Percentiles rank a stretch among this genome's conserved stretches.
Conservation (phyloP, 306 rosid species). For the Astragalus membranaceus region DNA sequence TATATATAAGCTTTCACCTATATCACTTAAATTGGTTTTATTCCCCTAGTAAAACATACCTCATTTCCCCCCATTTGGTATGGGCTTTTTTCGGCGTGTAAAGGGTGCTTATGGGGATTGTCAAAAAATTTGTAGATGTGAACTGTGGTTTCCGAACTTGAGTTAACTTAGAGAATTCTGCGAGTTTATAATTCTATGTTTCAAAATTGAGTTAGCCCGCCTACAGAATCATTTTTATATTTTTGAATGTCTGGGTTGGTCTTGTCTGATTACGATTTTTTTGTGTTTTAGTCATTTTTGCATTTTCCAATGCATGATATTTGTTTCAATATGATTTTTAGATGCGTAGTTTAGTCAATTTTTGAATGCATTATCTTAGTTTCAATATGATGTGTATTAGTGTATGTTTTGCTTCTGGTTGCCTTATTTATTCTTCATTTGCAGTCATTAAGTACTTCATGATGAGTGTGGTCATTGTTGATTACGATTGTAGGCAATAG, state of each 20-base stretch:
- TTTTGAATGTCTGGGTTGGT: background rate
- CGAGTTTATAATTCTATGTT: background rate
- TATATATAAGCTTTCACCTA: background rate
- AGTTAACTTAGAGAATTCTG: background rate
- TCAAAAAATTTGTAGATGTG: background rate
- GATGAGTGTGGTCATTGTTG: slow-evolving; percentile 1
- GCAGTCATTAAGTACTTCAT: slow-evolving; percentile 12
- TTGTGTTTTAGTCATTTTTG: background rate
- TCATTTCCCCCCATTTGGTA: background rate
- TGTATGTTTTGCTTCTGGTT: background rate
- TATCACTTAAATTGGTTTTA: background rate
- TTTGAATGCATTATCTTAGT: slow-evolving; percentile 10
- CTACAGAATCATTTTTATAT: background rate
- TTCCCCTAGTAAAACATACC: background rate
- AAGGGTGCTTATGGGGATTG: background rate
- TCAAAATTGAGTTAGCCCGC: background rate
- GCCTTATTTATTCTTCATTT: background rate
- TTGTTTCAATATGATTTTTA: background rate
- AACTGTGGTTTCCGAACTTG: background rate
- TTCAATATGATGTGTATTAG: background rate
- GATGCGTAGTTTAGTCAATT: background rate
- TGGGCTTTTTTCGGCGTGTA: background rate
- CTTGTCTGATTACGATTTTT: too few relatives aligned
- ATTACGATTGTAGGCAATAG: slow-evolving; percentile 66
- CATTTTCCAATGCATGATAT: background rate